Evolutionary conservation across 345 rosid species (phyloP).

Genomic region (Rhodamnia argentea): DNA sequence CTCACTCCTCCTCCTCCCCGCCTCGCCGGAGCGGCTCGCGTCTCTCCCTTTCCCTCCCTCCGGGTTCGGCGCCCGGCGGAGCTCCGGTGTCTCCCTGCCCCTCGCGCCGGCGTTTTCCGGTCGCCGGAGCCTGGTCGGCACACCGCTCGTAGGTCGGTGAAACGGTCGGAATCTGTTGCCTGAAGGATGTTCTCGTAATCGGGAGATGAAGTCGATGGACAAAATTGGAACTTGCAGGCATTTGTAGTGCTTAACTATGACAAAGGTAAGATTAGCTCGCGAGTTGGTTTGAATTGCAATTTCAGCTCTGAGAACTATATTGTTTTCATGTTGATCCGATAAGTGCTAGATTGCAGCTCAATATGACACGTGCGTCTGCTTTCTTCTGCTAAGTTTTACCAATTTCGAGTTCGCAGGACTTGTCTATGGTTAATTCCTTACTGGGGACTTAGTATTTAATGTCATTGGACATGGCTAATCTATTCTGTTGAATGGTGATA

Average conservation of each 20-base stretch:
- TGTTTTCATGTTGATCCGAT: not conserved
- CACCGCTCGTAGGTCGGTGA: not conserved
- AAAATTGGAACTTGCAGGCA: not conserved
- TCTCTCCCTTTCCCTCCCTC: not conserved
- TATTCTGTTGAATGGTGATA: not conserved
- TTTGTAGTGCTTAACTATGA: not conserved
- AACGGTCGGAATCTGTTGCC: not conserved
- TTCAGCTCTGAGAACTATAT: not conserved
- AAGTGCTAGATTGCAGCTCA: not conserved
- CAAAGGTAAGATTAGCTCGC: not conserved
- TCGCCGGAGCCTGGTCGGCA: not conserved
- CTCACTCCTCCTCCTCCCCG: not conserved
- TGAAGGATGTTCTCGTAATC: not conserved
- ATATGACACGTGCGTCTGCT: not conserved
- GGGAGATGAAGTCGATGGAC: not conserved
- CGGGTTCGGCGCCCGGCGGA: not conserved
- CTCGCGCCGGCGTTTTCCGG: not conserved
- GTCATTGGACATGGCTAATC: not conserved
- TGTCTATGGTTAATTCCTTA: not conserved
- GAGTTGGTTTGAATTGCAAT: not conserved
- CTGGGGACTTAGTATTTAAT: not conserved
- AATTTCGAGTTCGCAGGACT: not conserved
- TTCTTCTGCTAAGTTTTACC: not conserved
- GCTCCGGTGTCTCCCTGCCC: not conserved
- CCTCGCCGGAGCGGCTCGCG: constrained; percentile 4